Percentiles rank a stretch among this genome's conserved stretches.
Conservation (phyloP, 495 filamentous ascomycete genomes). For the Penicillium fimorum region DNA sequence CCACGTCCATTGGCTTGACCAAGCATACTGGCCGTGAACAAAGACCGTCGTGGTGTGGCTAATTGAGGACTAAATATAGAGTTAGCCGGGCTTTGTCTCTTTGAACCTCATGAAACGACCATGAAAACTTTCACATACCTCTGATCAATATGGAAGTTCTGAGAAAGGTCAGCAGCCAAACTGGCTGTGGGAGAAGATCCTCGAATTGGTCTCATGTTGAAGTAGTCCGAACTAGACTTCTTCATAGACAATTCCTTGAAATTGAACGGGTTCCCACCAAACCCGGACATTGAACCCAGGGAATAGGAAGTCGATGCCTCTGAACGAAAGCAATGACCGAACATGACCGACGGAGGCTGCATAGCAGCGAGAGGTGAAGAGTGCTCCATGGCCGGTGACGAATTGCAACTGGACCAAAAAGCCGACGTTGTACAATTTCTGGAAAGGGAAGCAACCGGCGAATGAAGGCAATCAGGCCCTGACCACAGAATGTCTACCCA, state of each 20-base stretch:
- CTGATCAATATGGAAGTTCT: conserved; percentile 92
- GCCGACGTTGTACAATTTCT: conserved; percentile 14
- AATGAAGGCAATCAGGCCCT: conserved; percentile 1
- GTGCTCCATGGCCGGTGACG: conserved; percentile 64
- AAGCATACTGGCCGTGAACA: conserved; percentile 82
- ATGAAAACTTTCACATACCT: conserved; percentile 56
- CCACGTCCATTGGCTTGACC: conserved; percentile 65
- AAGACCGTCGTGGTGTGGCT: conserved; percentile 85
- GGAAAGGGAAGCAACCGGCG: not conserved
- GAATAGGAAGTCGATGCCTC: conserved; percentile 53
- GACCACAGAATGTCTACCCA: conserved; percentile 4
- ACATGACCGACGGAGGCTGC: conserved; percentile 71
- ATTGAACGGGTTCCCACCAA: conserved; percentile 66
- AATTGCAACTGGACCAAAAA: conserved; percentile 12
- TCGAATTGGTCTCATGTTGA: conserved; percentile 73
- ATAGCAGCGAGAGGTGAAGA: conserved; percentile 94
- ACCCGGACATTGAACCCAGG: conserved; percentile 46
- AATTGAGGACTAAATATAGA: conserved; percentile 71
- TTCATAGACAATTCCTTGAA: conserved; percentile 72
- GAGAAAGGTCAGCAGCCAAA: conserved; percentile 87
- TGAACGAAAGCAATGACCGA: conserved; percentile 53
- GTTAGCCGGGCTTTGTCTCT: conserved; percentile 25
- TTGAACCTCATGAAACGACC: conserved; percentile 1
- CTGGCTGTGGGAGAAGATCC: conserved; percentile 89
- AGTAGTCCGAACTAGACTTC: conserved; percentile 60